A percentile compares a stretch with the other conserved stretches of the same genome.
These are phyloP conservation scores for Solidago caesia DNA, from an alignment of 129 eudicot species.

Conservation along the genomic window DNA sequence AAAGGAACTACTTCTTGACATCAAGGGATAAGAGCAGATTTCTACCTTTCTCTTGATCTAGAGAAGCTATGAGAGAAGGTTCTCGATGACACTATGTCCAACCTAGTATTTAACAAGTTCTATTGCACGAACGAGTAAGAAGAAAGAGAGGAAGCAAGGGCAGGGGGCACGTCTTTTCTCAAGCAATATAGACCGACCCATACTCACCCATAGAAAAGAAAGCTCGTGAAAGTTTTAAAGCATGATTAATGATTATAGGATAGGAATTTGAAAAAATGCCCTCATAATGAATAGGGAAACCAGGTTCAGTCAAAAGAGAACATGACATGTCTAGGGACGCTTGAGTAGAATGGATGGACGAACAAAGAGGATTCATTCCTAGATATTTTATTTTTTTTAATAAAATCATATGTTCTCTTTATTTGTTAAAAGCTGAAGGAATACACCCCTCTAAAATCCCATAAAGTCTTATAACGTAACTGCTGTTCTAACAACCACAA, in stretches of 20 bases:
- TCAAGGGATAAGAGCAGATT: neutral
- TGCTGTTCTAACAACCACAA: neutral
- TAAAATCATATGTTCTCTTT: neutral
- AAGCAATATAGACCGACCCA: no score
- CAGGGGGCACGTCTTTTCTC: no score
- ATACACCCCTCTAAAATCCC: neutral
- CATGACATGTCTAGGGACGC: no score
- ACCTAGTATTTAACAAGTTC: neutral
- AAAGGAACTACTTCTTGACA: neutral
- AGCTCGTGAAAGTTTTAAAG: no score
- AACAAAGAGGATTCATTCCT: neutral
- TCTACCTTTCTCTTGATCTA: neutral
- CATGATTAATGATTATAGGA: no score
- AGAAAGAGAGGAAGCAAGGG: no score
- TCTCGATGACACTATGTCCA: neutral
- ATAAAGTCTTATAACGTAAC: no score
- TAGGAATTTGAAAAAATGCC: no score
- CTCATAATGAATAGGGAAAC: no score
- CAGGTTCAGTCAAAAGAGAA: no score
- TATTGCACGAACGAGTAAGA: no score
- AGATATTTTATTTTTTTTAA: neutral
- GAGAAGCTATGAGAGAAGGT: neutral
- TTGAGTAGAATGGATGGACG: neutral
- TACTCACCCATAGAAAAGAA: no score
- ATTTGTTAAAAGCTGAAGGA: neutral